Percentiles rank a stretch among this genome's conserved stretches.
Conservation (phyloP, 495 filamentous ascomycete species). For the Apodospora peruviana region DNA sequence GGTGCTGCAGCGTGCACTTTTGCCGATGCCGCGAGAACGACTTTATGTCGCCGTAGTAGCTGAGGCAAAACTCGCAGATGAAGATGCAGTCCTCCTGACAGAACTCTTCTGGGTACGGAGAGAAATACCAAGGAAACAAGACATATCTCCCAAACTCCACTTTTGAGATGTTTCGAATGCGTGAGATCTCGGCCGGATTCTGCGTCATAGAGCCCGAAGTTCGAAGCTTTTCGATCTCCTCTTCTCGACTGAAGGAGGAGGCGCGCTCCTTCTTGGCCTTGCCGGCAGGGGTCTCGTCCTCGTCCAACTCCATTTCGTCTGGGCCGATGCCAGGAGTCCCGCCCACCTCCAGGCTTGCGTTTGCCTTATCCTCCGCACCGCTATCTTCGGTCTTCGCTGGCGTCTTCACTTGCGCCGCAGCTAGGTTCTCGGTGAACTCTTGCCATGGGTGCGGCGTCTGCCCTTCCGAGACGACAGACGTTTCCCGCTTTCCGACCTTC, state of each 20-base stretch:
- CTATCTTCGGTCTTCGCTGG: slow-evolving; percentile 21
- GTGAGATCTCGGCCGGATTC: slow-evolving; percentile 93
- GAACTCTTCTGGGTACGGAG: slow-evolving; percentile 86
- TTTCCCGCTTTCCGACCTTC: slow-evolving; percentile 43
- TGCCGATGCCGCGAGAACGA: slow-evolving; percentile 77
- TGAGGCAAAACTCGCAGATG: slow-evolving; percentile 96
- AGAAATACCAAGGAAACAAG: slow-evolving; percentile 98
- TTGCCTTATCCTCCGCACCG: slow-evolving; percentile 32
- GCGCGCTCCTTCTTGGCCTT: slow-evolving; percentile 36
- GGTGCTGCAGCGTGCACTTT: slow-evolving; percentile 89
- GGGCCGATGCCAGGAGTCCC: slow-evolving; percentile 29
- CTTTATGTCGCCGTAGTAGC: slow-evolving; percentile 74
- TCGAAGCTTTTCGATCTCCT: slow-evolving; percentile 92
- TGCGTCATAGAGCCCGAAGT: slow-evolving; percentile 97
- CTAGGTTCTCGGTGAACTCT: slow-evolving; percentile 30
- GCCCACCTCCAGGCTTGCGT: slow-evolving; percentile 26
- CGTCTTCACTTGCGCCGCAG: slow-evolving; percentile 19
- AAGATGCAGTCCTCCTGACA: slow-evolving; percentile 82
- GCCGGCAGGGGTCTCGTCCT: slow-evolving; percentile 34
- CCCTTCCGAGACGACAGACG: slow-evolving; percentile 40
- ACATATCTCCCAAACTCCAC: slow-evolving; percentile 92
- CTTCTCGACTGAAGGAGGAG: slow-evolving; percentile 67
- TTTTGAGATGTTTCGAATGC: slow-evolving; percentile 85
- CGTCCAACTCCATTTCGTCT: slow-evolving; percentile 45
- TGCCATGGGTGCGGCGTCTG: slow-evolving; percentile 43